phyloP scores from a whole-genome alignment of 2,329 filamentous ascomycete species.

The Aspergillus sp. region DNA sequence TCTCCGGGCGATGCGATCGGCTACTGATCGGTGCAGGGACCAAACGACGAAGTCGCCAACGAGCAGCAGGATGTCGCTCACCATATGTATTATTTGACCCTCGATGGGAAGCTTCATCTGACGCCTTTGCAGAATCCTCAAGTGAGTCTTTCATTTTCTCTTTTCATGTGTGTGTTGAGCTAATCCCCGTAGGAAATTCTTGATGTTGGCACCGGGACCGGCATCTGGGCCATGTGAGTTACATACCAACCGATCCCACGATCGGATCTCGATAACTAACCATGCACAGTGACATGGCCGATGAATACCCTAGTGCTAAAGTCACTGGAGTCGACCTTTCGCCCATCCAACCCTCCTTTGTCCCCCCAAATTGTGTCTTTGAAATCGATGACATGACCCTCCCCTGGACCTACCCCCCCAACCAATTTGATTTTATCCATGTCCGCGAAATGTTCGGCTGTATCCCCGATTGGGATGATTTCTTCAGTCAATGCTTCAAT shows the following conservation, averaged over 20 bases:
- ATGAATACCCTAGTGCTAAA: conserved; percentile 30
- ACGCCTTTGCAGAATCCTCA: conserved; percentile 16
- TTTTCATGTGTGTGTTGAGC: neutral
- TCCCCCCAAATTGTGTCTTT: conserved; percentile 41
- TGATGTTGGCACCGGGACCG: conserved; percentile 18
- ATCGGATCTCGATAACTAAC: neutral
- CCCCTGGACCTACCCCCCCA: conserved; percentile 33
- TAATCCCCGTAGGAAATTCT: conserved; percentile 10
- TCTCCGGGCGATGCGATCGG: neutral
- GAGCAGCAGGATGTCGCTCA: conserved; percentile 28
- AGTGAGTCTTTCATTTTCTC: conserved; percentile 1
- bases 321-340: conserved; percentile 43
- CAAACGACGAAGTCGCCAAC: conserved; percentile 17
- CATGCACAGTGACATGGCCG: conserved; percentile 19
- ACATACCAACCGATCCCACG: neutral
- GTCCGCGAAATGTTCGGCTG: conserved; percentile 40
- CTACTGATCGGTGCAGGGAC: conserved; percentile 1
- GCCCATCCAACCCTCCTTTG: conserved; percentile 41
- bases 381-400: conserved; percentile 41
- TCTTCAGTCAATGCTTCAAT: conserved; percentile 20
- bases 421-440: conserved; percentile 40
- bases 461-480: conserved; percentile 40
- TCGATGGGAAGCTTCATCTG: conserved; percentile 19
- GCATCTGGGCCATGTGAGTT: conserved; percentile 14
- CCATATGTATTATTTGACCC: conserved; percentile 31